Base-by-base conservation (phyloP, 169 alveolate genomes). In the Plasmodium blacklocki region DNA sequence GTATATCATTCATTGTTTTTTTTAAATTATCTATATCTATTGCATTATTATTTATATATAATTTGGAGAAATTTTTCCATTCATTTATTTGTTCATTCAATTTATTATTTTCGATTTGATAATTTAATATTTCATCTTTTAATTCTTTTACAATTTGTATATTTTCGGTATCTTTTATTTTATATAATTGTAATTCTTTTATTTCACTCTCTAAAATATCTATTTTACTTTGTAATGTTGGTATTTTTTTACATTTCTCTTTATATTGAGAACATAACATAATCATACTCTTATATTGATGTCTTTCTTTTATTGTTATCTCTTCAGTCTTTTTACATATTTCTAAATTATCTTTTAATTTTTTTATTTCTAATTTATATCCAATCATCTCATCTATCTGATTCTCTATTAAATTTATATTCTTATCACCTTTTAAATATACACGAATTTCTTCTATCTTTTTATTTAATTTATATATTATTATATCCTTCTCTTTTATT, bases 251-350 rank as follows among this genome's bases (percentile, higher is more conserved):
- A 52, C 87, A 68, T 45, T 85, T 85, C 18, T 85, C 87, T 47
- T 85, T 85, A 62, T 85, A 85, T 26, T 85, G 91, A 21, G 91
- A 85, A 21, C 91, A 85, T 26, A 85, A 52, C 14, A 85, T 71
- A 18, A 85, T 68, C 85, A 85, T 71, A 29, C 74, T 85, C 60
- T 66, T 85, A 59, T 85, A 85, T 63, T 85, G 91, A 59, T 85
- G 91, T 59, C 91, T 85, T 70, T 85, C 91, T 14, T 85, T 85
- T 29, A 86, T 0, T 2, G 85, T 85, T 23, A 85, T 85, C 47
- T 85, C 91, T n/a, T 85, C 86, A 26, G 21, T 71, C n/a, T 71
- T 85, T 71, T 85, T 85, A 58, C 70, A 14, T 23, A 29, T 29
- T n/a, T 85, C 86, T 1, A 85, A 8, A 85, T 58, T 60, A 29